phyloP scores from a whole-genome alignment of 768 basidiomycete genomes.

The Kwoniella mangroviensis region DNA sequence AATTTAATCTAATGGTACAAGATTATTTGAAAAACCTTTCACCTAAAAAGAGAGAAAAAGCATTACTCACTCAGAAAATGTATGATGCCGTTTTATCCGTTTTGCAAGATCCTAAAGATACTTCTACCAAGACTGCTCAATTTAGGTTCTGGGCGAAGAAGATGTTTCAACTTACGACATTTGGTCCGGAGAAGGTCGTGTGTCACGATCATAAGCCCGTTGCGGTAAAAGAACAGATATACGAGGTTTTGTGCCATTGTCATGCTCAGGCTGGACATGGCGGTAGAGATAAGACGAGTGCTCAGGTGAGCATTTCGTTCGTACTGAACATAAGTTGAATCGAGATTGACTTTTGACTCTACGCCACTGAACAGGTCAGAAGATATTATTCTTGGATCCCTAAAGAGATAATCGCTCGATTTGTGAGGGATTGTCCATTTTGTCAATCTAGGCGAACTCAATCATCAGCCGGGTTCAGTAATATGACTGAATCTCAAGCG shows the following conservation, averaged over 20 bases:
- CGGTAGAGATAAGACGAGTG: slow-evolving; percentile 78
- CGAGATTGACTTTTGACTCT: too few relatives aligned
- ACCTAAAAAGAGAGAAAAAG: slow-evolving; percentile 68
- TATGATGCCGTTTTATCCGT: slow-evolving; percentile 76
- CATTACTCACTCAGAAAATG: slow-evolving; percentile 71
- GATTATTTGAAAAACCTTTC: slow-evolving; percentile 68
- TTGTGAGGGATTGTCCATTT: slow-evolving; percentile 78
- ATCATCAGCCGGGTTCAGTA: slow-evolving; percentile 17
- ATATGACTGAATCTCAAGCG: slow-evolving; percentile 32
- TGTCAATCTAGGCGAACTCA: slow-evolving; percentile 64
- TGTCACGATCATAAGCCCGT: slow-evolving; percentile 75
- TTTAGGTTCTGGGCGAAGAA: slow-evolving; percentile 84
- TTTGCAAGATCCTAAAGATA: slow-evolving; percentile 64
- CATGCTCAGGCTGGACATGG: slow-evolving; percentile 71
- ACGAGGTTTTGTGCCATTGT: slow-evolving; percentile 74
- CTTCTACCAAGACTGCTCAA: slow-evolving; percentile 65
- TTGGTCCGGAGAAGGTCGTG: slow-evolving; percentile 61
- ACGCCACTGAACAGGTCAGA: slow-evolving; percentile 61
- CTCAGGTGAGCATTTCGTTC: slow-evolving; percentile 40
- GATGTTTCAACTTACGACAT: slow-evolving; percentile 64
- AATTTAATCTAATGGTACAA: slow-evolving; percentile 67
- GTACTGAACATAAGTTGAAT: too few relatives aligned
- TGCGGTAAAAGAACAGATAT: slow-evolving; percentile 76
- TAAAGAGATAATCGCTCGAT: slow-evolving; percentile 78
- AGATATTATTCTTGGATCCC: slow-evolving; percentile 80